Evolutionary conservation across 2,329 filamentous ascomycete genomes (phyloP), one percentile per base, ranked within the genome.

Genomic region (Tolypocladium guangdongense): DNA sequence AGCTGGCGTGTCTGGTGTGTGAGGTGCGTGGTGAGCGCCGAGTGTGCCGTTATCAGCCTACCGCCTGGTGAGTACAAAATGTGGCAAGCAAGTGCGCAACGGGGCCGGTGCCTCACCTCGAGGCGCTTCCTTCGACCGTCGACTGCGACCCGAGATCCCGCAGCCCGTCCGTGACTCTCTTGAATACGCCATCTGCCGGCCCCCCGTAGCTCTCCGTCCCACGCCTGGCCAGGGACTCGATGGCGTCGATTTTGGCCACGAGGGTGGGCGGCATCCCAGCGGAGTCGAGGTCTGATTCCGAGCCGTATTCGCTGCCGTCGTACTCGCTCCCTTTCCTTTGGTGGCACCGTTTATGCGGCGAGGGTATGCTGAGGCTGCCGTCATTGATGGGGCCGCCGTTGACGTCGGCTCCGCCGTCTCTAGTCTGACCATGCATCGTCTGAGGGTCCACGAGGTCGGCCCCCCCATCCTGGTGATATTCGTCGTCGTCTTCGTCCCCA

Each of bases 41-140:
- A 82, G 66, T 90, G 86, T 36, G 87, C 84, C 45, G 86, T 90
- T 65, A 88, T 87, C 58, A 90, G 73, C 63, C 86, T 90, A 61
- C n/a, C 38, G 38, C 35, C 7, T 37, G 38, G 55, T 65, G 54
- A 64, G 59, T 50, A 20, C 45, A 11, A 11, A 11, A 4, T n/a
- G 24, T 30, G 11, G 35, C 53, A 45, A 51, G 37, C 18, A 49
- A 16, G 37, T 7, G 24, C 8, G 37, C 22, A 30, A 18, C 22
- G 33, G n/a, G 22, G 12, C 7, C 5, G n/a, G n/a, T 18, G 35
- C 30, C 72, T 64, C 67, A 86, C 86, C 86, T 81, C 47, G 85
- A 86, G 45, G 86, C 81, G 60, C 83, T 84, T 41, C 83, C 83
- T 68, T 90, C 87, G 30, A 90, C 81, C 37, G 78, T 80, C 20